Evolutionary conservation across 192 early-diverging fungal species (phyloP), one percentile per base, ranked within the genome.

Genomic region (Gamsiella multidivaricata): DNA sequence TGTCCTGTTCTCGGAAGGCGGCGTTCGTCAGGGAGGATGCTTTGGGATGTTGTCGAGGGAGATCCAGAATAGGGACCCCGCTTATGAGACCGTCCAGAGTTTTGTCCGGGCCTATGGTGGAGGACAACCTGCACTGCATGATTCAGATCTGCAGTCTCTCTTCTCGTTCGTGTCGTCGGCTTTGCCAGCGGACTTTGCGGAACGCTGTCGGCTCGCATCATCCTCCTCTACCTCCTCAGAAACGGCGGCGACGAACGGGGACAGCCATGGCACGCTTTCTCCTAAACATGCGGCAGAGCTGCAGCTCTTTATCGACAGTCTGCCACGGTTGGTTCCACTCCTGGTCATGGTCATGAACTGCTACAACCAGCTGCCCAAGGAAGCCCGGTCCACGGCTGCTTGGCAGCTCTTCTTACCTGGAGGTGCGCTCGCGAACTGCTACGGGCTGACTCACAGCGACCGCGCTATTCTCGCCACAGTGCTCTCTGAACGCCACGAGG

Each of bases 11-110:
- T 85, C 85, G 36, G 87, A 88, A 53, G 87, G 87, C 5, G 87
- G 87, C 53, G 85, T 86, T 10, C 82, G 85, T n/a, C 87, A 88
- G 41, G 87, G 87, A 17, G 61, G 81, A 7, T 88, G 85, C 52
- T 88, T 81, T 49, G 52, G 73, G 1, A 70, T 79, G 65, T 28
- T 88, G 23, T 59, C 82, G 0, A 3, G 29, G 0, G 71, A 72
- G 28, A 81, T 83, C 39, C 79, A 80, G 31, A 42, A 63, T 32
- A 84, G 80, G 46, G 87, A 88, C 55, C 87, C 87, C 9, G 68
- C 82, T 3, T 43, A 80, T 4, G 81, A 83, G 67, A 80, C 80
- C 22, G 69, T 84, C 34, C 68, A 61, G 42, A 67, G 65, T 18
- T 82, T 84, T 54, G 73, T 76, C 8, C 17, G 39, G 9, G 33